A percentile compares a stretch with the other conserved stretches of the same genome.
phyloP scores from a whole-genome alignment of 2,329 filamentous ascomycete genomes.

The Cercospora brassicicola region DNA sequence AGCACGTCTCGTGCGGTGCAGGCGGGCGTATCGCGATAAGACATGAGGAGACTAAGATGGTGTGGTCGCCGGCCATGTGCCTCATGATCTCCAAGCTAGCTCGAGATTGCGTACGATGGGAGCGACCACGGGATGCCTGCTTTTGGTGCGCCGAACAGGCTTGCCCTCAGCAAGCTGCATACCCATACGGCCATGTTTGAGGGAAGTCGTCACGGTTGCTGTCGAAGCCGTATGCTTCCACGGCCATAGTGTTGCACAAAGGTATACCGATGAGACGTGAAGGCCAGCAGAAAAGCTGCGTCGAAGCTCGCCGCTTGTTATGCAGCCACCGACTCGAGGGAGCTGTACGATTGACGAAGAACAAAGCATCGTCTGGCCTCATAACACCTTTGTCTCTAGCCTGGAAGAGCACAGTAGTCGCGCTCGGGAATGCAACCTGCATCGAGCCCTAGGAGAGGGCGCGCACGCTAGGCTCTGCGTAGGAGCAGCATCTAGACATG shows the following conservation, averaged over 20 bases:
- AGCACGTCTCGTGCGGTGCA: neutral
- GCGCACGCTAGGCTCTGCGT: neutral
- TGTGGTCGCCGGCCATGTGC: conserved; percentile 8
- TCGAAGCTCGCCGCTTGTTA: neutral
- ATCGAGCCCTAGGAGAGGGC: neutral
- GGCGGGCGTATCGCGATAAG: conserved; percentile 19
- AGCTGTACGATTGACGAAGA: neutral
- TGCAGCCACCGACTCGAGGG: neutral
- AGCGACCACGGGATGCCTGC: conserved; percentile 12
- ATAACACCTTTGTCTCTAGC: neutral
- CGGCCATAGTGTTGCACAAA: neutral
- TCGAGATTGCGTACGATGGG: conserved; percentile 11
- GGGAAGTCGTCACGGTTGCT: neutral
- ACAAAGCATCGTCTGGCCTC: neutral
- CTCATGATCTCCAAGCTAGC: conserved; percentile 15
- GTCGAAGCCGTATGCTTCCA: neutral
- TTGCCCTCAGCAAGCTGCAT: neutral
- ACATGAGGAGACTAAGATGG: neutral
- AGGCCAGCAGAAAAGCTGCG: neutral
- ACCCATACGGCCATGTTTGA: neutral
- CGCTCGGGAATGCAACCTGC: neutral
- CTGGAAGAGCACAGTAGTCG: neutral
- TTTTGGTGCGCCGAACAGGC: neutral
- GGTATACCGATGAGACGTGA: neutral
- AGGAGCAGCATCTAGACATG: neutral